Conservation (phyloP, 441 rosid species). For the Populus hybrid region DNA sequence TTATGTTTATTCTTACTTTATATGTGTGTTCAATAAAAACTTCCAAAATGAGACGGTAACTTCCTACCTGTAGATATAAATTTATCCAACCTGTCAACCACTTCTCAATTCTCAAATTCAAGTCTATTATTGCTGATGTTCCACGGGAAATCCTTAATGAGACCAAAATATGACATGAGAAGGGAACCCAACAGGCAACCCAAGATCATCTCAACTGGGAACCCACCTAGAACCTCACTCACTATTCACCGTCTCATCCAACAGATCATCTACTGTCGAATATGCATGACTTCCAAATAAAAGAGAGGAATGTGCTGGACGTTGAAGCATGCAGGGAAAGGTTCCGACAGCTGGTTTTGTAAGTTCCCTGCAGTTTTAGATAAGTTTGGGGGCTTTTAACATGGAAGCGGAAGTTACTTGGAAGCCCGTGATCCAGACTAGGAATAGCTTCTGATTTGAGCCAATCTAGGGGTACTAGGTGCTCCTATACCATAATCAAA, state of each 20-base stretch:
- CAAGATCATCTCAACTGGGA: background rate
- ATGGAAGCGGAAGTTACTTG: background rate
- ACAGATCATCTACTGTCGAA: background rate
- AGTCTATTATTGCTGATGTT: background rate
- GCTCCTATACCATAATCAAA: slow-evolving; percentile 12
- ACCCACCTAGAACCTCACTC: background rate
- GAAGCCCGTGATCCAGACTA: background rate
- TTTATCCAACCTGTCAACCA: background rate
- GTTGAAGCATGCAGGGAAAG: background rate
- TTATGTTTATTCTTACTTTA: background rate
- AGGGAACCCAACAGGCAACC: background rate
- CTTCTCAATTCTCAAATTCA: background rate
- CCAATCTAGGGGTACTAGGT: background rate
- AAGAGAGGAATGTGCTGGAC: background rate
- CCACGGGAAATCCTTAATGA: background rate
- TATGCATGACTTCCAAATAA: background rate
- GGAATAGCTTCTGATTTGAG: background rate
- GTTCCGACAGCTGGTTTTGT: background rate
- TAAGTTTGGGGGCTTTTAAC: background rate
- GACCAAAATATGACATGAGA: background rate
- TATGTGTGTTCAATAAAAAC: background rate
- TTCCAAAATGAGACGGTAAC: background rate
- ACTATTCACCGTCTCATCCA: background rate
- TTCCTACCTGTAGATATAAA: background rate
- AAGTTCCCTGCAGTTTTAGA: background rate